Conservation (phyloP, 2,329 filamentous ascomycete genomes). For the Phaeomoniella chlamydospora region DNA sequence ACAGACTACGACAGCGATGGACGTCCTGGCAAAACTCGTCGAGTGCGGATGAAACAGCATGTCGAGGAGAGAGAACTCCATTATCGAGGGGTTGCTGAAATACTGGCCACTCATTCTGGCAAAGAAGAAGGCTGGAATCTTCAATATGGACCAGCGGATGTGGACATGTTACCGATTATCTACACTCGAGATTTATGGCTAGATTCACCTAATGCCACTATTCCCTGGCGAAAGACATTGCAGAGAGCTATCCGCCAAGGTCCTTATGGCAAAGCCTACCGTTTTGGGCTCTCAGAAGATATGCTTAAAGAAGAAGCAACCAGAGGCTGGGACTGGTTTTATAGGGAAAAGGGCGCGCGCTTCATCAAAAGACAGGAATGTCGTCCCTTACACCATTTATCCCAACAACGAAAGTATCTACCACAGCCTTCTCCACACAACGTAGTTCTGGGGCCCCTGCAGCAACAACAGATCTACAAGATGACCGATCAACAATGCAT, state of each 20-base stretch:
- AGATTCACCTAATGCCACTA: conserved; percentile 27
- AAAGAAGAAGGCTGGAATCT: conserved; percentile 32
- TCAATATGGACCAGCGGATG: conserved; percentile 34
- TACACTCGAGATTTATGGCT: conserved; percentile 36
- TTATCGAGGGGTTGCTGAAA: conserved; percentile 20
- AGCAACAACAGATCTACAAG: conserved; percentile 25
- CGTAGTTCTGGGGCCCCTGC: conserved; percentile 36
- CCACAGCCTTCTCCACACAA: conserved; percentile 19
- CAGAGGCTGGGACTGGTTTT: conserved; percentile 39
- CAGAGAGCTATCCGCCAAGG: conserved; percentile 13
- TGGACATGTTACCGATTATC: conserved; percentile 33
- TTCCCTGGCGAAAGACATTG: conserved; percentile 31
- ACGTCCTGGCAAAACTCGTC: background rate
- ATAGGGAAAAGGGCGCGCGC: conserved; percentile 20
- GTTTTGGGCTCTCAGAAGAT: conserved; percentile 26
- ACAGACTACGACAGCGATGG: conserved; percentile 1
- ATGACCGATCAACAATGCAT: conserved; percentile 25
- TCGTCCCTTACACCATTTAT: conserved; percentile 17
- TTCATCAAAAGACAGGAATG: conserved; percentile 29
- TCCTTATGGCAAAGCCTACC: conserved; percentile 23
- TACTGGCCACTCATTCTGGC: conserved; percentile 17
- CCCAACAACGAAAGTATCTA: conserved; percentile 27
- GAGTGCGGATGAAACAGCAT: background rate
- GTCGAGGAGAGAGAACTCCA: background rate
- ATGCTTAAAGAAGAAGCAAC: conserved; percentile 29